A percentile compares a stretch with the other conserved stretches of the same genome.
Conservation (phyloP, 306 rosid species). For the Sesbania bispinosa region DNA sequence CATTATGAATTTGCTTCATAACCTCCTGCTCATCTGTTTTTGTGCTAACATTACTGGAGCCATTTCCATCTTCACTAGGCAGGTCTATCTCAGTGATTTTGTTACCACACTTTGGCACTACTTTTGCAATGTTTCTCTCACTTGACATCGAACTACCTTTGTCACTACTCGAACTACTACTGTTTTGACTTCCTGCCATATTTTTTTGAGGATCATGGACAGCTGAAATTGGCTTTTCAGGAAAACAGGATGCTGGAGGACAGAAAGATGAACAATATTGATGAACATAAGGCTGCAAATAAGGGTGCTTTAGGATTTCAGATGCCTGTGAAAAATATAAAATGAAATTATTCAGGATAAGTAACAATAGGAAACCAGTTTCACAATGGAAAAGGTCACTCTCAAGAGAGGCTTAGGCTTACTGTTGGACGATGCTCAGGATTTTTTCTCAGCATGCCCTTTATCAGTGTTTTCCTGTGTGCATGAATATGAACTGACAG, state of each 20-base stretch:
- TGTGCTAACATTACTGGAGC: constrained; percentile 30
- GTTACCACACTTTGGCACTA: constrained; percentile 30
- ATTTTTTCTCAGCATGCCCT: constrained; percentile 89
- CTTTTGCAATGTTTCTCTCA: constrained; percentile 42
- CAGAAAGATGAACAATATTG: constrained; percentile 61
- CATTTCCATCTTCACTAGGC: constrained; percentile 45
- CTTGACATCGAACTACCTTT: constrained; percentile 62
- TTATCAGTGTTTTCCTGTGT: constrained; percentile 87
- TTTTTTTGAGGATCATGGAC: constrained; percentile 44
- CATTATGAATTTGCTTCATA: constrained; percentile 36
- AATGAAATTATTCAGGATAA: constrained; percentile 20
- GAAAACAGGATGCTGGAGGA: constrained; percentile 45
- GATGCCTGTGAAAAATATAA: constrained; percentile 64
- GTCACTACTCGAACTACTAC: constrained; percentile 65
- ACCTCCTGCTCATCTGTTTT: constrained; percentile 42
- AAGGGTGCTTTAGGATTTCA: constrained; percentile 88
- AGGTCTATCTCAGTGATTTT: constrained; percentile 43
- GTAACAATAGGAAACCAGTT: not conserved
- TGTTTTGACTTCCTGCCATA: constrained; percentile 73
- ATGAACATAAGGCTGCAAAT: constrained; percentile 76
- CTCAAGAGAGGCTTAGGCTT: constrained; percentile 47
- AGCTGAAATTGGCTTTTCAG: constrained; percentile 44
- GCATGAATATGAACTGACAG: not conserved
- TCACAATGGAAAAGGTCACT: not conserved
- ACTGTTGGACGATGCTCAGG: constrained; percentile 94